Percentiles rank a stretch among this genome's conserved stretches.
Conservation (phyloP, 1,284 basidiomycete genomes). For the Singerocomus rubriflavus region DNA sequence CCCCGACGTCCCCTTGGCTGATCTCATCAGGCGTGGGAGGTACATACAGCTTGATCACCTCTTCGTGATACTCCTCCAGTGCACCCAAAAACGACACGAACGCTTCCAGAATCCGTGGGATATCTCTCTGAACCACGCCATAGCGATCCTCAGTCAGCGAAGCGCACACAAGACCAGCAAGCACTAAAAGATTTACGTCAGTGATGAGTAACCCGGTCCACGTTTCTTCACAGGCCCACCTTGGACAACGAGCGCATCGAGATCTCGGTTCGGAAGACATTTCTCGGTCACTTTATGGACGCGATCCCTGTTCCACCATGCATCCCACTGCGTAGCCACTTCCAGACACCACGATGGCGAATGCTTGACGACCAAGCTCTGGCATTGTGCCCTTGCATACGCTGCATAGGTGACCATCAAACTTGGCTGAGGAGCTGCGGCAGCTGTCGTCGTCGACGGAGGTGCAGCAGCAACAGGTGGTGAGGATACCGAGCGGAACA, state of each 20-base stretch:
- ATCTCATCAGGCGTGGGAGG: conserved; percentile 38
- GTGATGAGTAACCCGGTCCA: neutral
- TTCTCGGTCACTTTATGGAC: conserved; percentile 50
- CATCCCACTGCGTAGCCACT: conserved; percentile 18
- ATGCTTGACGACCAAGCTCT: conserved; percentile 15
- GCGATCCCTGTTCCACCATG: conserved; percentile 62
- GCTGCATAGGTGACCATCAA: conserved; percentile 20
- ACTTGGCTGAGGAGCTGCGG: neutral
- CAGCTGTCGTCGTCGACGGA: conserved; percentile 20
- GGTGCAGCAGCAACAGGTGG: conserved; percentile 29
- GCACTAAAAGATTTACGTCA: conserved; percentile 40
- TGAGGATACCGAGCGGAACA: conserved; percentile 51
- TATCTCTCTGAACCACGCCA: conserved; percentile 80
- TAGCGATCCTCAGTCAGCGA: conserved; percentile 79
- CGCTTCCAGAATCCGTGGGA: conserved; percentile 76
- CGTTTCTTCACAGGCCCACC: conserved; percentile 38
- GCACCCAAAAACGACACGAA: conserved; percentile 63
- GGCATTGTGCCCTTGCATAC: conserved; percentile 7
- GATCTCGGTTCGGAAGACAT: conserved; percentile 52
- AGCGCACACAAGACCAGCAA: conserved; percentile 66
- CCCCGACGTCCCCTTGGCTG: conserved; percentile 28
- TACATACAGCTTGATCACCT: conserved; percentile 40
- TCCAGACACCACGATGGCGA: conserved; percentile 35
- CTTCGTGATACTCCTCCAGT: conserved; percentile 59
- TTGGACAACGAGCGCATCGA: conserved; percentile 57